Conservation (phyloP, 345 rosid genomes). For the sweet orange (Citrus sinensis) region DVS_A1.0 CM039162.1:640501-641000, state of each 20-base stretch:
- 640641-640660: neutral
- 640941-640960: neutral
- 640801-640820: neutral
- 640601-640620: constrained; percentile 1
- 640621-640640: neutral
- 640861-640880: neutral
- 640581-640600: constrained; percentile 93
- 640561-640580: constrained; percentile 97
- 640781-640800: neutral
- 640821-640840: neutral
- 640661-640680: neutral
- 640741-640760: neutral
- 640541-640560: constrained; percentile 98
- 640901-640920: neutral
- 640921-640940: neutral
- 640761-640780: neutral
- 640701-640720: neutral
- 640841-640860: neutral
- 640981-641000: neutral
- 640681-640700: neutral
- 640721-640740: neutral
- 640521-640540: constrained; percentile 95
- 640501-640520: constrained; percentile 77
- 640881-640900: neutral
- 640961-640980: neutral